These are phyloP conservation scores for Amaranthus palmeri DNA, from an alignment of 148 eudicot genomes.

Conservation along the genomic window DNA sequence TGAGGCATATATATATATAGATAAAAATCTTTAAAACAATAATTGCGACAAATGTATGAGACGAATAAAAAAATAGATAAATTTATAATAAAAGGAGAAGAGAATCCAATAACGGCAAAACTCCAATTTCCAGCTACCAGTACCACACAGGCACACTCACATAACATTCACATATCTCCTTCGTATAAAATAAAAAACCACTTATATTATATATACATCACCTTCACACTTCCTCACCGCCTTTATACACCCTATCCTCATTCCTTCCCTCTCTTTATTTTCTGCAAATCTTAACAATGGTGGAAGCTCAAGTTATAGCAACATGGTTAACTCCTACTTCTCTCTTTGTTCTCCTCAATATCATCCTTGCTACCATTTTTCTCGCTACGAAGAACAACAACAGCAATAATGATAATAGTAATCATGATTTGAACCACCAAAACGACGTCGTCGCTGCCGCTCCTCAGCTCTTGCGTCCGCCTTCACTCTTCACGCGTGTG, in stretches of 20 bases:
- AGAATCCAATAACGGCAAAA: too few species aligned
- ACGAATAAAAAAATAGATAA: too few species aligned
- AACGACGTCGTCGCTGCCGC: background rate
- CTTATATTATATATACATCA: background rate
- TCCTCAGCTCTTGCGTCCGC: slow-evolving; percentile 31
- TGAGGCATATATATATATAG: too few species aligned
- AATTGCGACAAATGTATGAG: too few species aligned
- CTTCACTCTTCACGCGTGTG: slow-evolving; percentile 56
- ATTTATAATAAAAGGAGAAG: too few species aligned
- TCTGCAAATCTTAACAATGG: slow-evolving; percentile 11
- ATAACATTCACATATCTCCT: too few species aligned
- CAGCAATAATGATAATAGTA: background rate
- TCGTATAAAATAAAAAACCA: too few species aligned
- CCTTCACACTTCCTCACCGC: background rate
- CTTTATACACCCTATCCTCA: background rate
- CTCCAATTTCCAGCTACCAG: too few species aligned
- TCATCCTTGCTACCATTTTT: slow-evolving; percentile 45
- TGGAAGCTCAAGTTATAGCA: slow-evolving; percentile 23
- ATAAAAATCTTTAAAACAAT: too few species aligned
- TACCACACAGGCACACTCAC: too few species aligned
- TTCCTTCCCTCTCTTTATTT: background rate
- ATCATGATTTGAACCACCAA: background rate
- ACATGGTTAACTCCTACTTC: slow-evolving; percentile 61
- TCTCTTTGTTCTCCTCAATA: slow-evolving; percentile 56
- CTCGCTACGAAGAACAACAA: slow-evolving; percentile 18